phyloP scores from a whole-genome alignment of 2,329 filamentous ascomycete genomes.

The Botrytis pseudocinerea region DNA sequence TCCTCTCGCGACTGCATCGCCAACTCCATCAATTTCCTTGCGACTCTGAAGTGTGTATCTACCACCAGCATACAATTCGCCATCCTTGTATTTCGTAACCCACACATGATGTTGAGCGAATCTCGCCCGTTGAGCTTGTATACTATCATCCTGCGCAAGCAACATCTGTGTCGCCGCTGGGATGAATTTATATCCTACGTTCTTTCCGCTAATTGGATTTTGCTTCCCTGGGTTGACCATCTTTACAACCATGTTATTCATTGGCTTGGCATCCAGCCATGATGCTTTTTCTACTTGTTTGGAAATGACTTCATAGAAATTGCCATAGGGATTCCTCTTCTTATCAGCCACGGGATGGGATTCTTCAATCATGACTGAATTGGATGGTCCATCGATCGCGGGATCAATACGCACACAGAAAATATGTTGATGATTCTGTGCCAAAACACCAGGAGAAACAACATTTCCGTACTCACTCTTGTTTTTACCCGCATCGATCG shows the following conservation, averaged over 20 bases:
- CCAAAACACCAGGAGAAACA: slow-evolving; percentile 59
- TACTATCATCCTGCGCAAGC: slow-evolving; percentile 74
- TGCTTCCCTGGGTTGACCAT: slow-evolving; percentile 79
- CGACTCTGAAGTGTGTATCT: slow-evolving; percentile 40
- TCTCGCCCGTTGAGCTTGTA: slow-evolving; percentile 89
- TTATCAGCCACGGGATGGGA: slow-evolving; percentile 48
- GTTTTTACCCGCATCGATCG: slow-evolving; percentile 54
- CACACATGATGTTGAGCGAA: slow-evolving; percentile 87
- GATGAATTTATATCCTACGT: slow-evolving; percentile 82
- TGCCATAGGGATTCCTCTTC: slow-evolving; percentile 53
- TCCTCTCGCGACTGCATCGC: slow-evolving; percentile 76
- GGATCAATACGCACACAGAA: slow-evolving; percentile 58
- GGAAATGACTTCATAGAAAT: slow-evolving; percentile 51
- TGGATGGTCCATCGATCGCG: slow-evolving; percentile 55
- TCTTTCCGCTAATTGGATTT: slow-evolving; percentile 81
- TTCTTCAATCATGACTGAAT: slow-evolving; percentile 57
- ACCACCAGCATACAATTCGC: slow-evolving; percentile 41
- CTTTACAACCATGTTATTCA: slow-evolving; percentile 72
- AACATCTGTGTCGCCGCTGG: slow-evolving; percentile 77
- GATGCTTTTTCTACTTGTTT: slow-evolving; percentile 45
- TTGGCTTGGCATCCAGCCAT: slow-evolving; percentile 48
- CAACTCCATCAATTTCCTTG: slow-evolving; percentile 35
- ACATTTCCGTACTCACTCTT: slow-evolving; percentile 58
- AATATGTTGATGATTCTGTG: slow-evolving; percentile 61
- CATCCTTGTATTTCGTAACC: slow-evolving; percentile 76